Evolutionary conservation across 768 basidiomycete species (phyloP).

Genomic region (Rhizopogon salebrosus): DNA sequence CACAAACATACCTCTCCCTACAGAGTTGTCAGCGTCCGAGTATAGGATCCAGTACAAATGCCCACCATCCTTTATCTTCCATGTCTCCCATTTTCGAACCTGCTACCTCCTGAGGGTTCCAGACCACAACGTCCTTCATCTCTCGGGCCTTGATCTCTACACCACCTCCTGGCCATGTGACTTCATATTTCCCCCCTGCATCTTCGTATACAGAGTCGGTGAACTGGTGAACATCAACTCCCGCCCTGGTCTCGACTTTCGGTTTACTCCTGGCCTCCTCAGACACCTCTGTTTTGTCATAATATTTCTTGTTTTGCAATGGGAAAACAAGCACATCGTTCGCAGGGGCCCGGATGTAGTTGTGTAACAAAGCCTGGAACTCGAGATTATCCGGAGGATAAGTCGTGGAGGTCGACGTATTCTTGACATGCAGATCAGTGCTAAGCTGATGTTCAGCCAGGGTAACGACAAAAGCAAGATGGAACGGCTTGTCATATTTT

Average conservation of each 20-base stretch:
- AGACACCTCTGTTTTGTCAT: slow-evolving; percentile 73
- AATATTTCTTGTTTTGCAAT: slow-evolving; percentile 59
- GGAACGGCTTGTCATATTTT: slow-evolving; percentile 61
- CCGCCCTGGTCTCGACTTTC: slow-evolving; percentile 55
- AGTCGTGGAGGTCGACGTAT: slow-evolving; percentile 44
- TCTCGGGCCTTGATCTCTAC: slow-evolving; percentile 47
- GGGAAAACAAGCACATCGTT: slow-evolving; percentile 56
- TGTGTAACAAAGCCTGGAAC: slow-evolving; percentile 94
- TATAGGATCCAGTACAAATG: slow-evolving; percentile 3
- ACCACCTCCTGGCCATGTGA: slow-evolving; percentile 56
- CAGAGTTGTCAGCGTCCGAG: slow-evolving; percentile 2
- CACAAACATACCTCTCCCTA: slow-evolving; percentile 83
- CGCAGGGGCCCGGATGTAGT: slow-evolving; percentile 71
- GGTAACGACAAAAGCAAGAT: slow-evolving; percentile 77
- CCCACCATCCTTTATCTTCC: slow-evolving; percentile 84
- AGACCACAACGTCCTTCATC: slow-evolving; percentile 81
- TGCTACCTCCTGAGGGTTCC: slow-evolving; percentile 79
- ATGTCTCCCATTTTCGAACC: slow-evolving; percentile 82
- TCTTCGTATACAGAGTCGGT: slow-evolving; percentile 81
- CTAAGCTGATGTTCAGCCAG: slow-evolving; percentile 67
- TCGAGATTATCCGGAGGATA: slow-evolving; percentile 46
- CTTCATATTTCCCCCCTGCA: slow-evolving; percentile 48
- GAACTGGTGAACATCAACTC: slow-evolving; percentile 58
- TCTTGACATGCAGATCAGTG: slow-evolving; percentile 78
- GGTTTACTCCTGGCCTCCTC: slow-evolving; percentile 42